phyloP scores from a whole-genome alignment of 2,329 filamentous ascomycete genomes.

The Setomelanomma holmii region DNA sequence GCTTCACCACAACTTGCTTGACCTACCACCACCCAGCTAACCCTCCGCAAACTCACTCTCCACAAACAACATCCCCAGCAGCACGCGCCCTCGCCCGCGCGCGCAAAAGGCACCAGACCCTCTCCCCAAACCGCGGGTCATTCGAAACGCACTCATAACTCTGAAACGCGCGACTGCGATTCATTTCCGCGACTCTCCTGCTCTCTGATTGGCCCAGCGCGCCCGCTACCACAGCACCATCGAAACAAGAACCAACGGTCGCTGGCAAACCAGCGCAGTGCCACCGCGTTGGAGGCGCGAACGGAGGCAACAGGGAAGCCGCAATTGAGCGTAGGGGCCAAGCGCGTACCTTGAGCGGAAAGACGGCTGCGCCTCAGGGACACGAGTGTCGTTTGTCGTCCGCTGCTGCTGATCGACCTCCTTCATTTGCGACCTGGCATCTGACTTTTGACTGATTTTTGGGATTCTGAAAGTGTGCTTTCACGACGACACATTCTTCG shows the following conservation, averaged over 20 bases:
- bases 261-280: slow-evolving; percentile 34
- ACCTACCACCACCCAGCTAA: background rate
- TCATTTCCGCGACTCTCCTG: slow-evolving; percentile 31
- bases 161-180: slow-evolving; percentile 43
- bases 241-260: slow-evolving; percentile 21
- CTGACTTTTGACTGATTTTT: background rate
- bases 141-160: slow-evolving; percentile 39
- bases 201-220: slow-evolving; percentile 34
- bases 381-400: slow-evolving; percentile 1
- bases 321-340: too few species aligned
- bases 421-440: slow-evolving; percentile 1
- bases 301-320: slow-evolving; percentile 9
- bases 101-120: too few species aligned
- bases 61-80: slow-evolving; percentile 1
- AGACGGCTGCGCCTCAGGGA: slow-evolving; percentile 5
- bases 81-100: too few species aligned
- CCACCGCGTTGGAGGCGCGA: background rate
- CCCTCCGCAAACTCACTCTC: slow-evolving; percentile 1
- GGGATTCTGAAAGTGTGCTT: too few species aligned
- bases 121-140: slow-evolving; percentile 14
- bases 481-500: background rate
- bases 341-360: too few species aligned
- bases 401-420: slow-evolving; percentile 3
- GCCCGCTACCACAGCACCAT: slow-evolving; percentile 13
- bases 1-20: background rate